Evolutionary conservation across 2,329 filamentous ascomycete genomes (phyloP), one percentile per base, ranked within the genome.

Genomic region (Taxawa tesnikishii): DNA sequence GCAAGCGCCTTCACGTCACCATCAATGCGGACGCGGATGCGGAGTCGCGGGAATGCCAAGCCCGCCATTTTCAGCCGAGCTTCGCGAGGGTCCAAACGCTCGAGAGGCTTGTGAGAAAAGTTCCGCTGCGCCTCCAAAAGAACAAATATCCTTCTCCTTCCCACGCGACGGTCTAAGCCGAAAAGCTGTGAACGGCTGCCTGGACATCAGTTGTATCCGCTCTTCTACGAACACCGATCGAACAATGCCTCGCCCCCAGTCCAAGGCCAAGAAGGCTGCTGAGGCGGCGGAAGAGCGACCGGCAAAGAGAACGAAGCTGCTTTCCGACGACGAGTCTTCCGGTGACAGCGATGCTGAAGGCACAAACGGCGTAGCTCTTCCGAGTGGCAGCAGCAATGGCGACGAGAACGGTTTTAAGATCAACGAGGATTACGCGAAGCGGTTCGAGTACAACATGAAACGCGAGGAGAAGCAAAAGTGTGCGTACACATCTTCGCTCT

Each of bases 361-460:
- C 24, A 41, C 38, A 23, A 38, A 39, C 8, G 46, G 46, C 12
- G 40, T 40, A 14, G 46, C 48, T 6, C 26, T 40, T 29, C 36
- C 49, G 13, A n/a, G n/a, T n/a, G n/a, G n/a, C n/a, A n/a, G n/a
- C n/a, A 28, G 37, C 15, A 32, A 39, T 14, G 31, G 33, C 16
- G 15, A 19, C 11, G 37, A 39, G 96, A 54, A n/a, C n/a, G n/a
- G n/a, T n/a, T n/a, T n/a, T n/a, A 85, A 81, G 53, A 78, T 98
- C 58, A 96, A 98, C 57, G 68, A 85, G 53, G 83, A 92, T 32
- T 98, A 79, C 55, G 90, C 90, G 26, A 75, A 73, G 44, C 71
- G 83, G 25, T 96, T 94, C 47, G 90, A 98, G 56, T 72, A 96
- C 61, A 98, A 98, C 62, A 94, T 96, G 65, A 94, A 94, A 63